These are phyloP conservation scores for Dactylellina drechsleri DNA, from an alignment of 2,329 filamentous ascomycete species.

Conservation along the genomic window DNA sequence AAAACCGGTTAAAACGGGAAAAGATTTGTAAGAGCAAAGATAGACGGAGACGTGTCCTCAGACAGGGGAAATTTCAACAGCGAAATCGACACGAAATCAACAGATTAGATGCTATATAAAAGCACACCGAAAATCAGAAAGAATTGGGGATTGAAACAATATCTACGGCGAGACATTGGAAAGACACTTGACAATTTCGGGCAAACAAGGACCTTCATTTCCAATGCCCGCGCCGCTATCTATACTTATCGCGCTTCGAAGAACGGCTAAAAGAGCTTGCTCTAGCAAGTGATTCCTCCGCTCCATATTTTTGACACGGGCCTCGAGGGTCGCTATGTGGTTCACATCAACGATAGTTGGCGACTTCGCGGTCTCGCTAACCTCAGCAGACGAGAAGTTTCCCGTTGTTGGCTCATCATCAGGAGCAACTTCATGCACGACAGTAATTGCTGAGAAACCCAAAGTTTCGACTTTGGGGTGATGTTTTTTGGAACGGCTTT, in stretches of 20 bases:
- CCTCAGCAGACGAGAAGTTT: background rate
- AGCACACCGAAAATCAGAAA: no score
- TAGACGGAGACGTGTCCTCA: no score
- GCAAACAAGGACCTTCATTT: conserved; percentile 24
- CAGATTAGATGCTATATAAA: no score
- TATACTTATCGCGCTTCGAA: conserved; percentile 55
- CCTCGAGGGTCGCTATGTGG: conserved; percentile 40
- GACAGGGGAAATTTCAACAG: no score
- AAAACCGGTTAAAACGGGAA: no score
- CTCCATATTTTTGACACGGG: conserved; percentile 56
- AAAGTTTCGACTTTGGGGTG: conserved; percentile 11
- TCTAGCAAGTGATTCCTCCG: conserved; percentile 58
- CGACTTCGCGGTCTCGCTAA: background rate
- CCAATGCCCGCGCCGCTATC: background rate
- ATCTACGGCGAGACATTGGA: conserved; percentile 7
- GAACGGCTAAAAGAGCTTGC: conserved; percentile 58
- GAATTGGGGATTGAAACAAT: background rate
- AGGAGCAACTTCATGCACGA: conserved; percentile 47
- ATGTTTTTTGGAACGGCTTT: conserved; percentile 20
- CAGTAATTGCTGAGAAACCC: conserved; percentile 33
- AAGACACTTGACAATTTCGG: conserved; percentile 41
- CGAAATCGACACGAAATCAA: no score
- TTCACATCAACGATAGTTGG: background rate
- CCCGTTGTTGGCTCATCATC: background rate
- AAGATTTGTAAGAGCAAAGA: no score